phyloP scores from a whole-genome alignment of 2,329 filamentous ascomycete genomes.

The Calonectria naviculata region DNA sequence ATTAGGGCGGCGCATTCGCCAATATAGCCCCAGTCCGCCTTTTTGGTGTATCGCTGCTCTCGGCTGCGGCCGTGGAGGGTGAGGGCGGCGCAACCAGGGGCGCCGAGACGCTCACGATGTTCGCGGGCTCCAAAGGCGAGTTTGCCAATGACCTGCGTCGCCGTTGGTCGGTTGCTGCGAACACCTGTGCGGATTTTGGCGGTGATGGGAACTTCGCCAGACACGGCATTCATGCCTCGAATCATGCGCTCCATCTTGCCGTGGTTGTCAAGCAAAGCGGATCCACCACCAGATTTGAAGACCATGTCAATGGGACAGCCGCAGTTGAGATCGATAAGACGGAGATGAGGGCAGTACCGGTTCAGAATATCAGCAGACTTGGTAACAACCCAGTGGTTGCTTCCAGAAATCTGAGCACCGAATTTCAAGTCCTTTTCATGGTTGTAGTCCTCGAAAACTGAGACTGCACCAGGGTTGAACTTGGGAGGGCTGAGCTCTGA shows the following conservation, averaged over 20 bases:
- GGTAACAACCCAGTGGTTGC: constrained; percentile 89
- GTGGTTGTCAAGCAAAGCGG: constrained; percentile 88
- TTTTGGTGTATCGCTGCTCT: constrained; percentile 92
- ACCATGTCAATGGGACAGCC: constrained; percentile 97
- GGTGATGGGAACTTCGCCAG: constrained; percentile 89
- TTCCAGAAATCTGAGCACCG: constrained; percentile 91
- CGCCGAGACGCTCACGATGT: constrained; percentile 74
- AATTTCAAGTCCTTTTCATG: constrained; percentile 87
- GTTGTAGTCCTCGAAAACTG: constrained; percentile 81
- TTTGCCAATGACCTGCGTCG: constrained; percentile 83
- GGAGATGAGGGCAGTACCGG: constrained; percentile 81
- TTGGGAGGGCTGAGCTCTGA: constrained; percentile 81
- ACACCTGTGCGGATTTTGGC: constrained; percentile 96
- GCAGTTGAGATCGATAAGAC: constrained; percentile 95
- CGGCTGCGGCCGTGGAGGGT: constrained; percentile 93
- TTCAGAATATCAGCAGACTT: constrained; percentile 89
- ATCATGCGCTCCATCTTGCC: constrained; percentile 95
- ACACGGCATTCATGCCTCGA: constrained; percentile 94
- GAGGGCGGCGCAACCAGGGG: constrained; percentile 91
- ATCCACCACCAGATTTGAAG: constrained; percentile 88
- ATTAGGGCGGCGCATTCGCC: constrained; percentile 88
- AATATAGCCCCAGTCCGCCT: constrained; percentile 96
- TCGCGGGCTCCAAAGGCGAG: constrained; percentile 85
- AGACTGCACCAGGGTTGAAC: constrained; percentile 62
- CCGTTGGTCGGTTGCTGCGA: constrained; percentile 81